Conservation (phyloP, 2,329 filamentous ascomycete genomes). For the Dactylellina drechsleri region DNA sequence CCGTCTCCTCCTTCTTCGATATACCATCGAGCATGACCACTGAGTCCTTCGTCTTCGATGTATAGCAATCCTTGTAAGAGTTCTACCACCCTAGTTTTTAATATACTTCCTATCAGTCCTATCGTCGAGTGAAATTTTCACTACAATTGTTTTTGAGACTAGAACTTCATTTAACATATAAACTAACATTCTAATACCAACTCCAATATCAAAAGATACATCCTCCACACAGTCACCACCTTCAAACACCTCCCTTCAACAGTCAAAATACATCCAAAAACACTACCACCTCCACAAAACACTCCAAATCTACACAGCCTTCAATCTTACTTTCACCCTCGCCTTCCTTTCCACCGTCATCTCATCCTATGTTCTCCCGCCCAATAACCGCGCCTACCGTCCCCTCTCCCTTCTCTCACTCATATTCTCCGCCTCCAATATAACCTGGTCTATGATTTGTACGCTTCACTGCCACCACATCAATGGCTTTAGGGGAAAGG, state of each 20-base stretch:
- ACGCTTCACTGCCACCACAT: background rate
- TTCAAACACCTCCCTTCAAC: background rate
- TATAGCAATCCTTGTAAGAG: background rate
- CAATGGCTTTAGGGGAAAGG: background rate
- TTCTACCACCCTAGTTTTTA: no score
- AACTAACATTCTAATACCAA: no score
- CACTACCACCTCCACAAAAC: conserved; percentile 1
- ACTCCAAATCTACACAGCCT: background rate
- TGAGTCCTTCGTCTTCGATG: background rate
- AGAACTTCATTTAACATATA: no score
- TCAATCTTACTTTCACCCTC: background rate
- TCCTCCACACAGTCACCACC: background rate
- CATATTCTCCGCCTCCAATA: background rate
- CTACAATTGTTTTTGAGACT: no score
- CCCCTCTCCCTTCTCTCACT: background rate
- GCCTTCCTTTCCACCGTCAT: background rate
- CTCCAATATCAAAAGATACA: no score
- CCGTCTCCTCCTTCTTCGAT: background rate
- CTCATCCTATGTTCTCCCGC: background rate
- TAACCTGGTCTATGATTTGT: conserved; percentile 6
- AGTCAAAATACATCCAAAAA: conserved; percentile 2
- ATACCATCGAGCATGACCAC: background rate
- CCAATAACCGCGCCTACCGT: background rate
- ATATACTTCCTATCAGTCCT: no score
- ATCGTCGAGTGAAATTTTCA: no score